These are phyloP conservation scores for Tilletia indica DNA, from an alignment of 1,284 basidiomycete species.

Conservation along the genomic window DNA sequence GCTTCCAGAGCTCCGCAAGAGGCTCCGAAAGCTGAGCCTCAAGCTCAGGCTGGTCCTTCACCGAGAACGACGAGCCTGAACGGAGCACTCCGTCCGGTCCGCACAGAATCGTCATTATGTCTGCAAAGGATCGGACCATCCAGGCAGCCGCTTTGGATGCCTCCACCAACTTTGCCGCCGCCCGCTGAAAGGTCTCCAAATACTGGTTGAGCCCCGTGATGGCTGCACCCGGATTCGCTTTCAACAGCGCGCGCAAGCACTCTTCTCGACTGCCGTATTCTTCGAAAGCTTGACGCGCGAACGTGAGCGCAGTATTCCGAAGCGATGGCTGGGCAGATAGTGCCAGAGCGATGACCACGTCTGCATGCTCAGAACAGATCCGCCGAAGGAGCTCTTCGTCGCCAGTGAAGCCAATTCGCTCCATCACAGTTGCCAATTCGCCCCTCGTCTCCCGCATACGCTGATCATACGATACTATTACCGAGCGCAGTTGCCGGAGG, in stretches of 20 bases:
- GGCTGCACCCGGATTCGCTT: constrained; percentile 30
- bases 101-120: constrained; percentile 50
- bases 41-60: constrained; percentile 27
- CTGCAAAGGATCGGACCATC: constrained; percentile 47
- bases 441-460: constrained; percentile 30
- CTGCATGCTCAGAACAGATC: constrained; percentile 34
- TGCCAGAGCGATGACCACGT: constrained; percentile 36
- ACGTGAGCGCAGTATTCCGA: constrained; percentile 39
- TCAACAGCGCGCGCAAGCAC: constrained; percentile 43
- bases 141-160: constrained; percentile 46
- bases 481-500: constrained; percentile 29
- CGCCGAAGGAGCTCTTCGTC: constrained; percentile 33
- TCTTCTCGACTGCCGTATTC: constrained; percentile 40
- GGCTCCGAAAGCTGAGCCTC: not conserved
- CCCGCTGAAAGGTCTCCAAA: constrained; percentile 34
- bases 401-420: constrained; percentile 34
- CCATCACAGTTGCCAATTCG: constrained; percentile 31
- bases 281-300: constrained; percentile 42
- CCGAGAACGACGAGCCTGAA: constrained; percentile 40
- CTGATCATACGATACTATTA: constrained; percentile 29
- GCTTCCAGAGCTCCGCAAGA: constrained; percentile 36
- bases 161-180: constrained; percentile 32
- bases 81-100: constrained; percentile 48
- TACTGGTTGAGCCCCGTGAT: constrained; percentile 35
- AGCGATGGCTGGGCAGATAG: constrained; percentile 40